Evolutionary conservation across 2,329 filamentous ascomycete genomes (phyloP).

Genomic region (Tolypocladium pustulatum): DNA sequence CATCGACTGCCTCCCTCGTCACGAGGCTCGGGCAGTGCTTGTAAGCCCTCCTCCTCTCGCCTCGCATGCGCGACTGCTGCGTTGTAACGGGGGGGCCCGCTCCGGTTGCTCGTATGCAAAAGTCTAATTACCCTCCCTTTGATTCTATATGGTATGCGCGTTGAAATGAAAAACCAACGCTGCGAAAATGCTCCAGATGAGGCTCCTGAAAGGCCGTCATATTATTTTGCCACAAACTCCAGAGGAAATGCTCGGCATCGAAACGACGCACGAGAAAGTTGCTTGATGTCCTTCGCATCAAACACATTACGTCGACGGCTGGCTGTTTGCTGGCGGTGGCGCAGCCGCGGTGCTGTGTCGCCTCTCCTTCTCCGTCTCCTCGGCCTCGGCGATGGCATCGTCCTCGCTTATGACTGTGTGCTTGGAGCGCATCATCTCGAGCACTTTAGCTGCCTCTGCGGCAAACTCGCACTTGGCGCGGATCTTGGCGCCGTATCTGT

Average conservation of each 20-base stretch:
- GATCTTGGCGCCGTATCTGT: conserved; percentile 55
- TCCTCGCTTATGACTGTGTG: conserved; percentile 17
- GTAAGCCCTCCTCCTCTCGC: neutral
- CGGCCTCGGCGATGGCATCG: conserved; percentile 12
- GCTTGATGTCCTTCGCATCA: neutral
- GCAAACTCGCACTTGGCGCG: conserved; percentile 60
- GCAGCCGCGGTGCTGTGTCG: conserved; percentile 1
- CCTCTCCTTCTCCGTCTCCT: conserved; percentile 14
- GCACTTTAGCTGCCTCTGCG: conserved; percentile 52
- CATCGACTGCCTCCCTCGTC: neutral
- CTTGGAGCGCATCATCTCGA: conserved; percentile 32
- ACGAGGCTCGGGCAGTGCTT: neutral
- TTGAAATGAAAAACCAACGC: neutral
- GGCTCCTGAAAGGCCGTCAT: neutral
- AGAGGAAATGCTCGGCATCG: neutral
- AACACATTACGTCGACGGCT: neutral
- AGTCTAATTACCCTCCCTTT: neutral
- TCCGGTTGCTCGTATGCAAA: neutral
- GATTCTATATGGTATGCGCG: neutral
- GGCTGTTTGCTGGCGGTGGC: neutral
- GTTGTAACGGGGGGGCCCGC: neutral
- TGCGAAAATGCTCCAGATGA: neutral
- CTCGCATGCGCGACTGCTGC: neutral
- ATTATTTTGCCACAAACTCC: neutral
- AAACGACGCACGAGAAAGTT: neutral